Percentiles rank a stretch among this genome's conserved stretches.
These are phyloP conservation scores for Quercus lobata DNA, from an alignment of 331 rosid species.

Conservation along the genomic window DNA sequence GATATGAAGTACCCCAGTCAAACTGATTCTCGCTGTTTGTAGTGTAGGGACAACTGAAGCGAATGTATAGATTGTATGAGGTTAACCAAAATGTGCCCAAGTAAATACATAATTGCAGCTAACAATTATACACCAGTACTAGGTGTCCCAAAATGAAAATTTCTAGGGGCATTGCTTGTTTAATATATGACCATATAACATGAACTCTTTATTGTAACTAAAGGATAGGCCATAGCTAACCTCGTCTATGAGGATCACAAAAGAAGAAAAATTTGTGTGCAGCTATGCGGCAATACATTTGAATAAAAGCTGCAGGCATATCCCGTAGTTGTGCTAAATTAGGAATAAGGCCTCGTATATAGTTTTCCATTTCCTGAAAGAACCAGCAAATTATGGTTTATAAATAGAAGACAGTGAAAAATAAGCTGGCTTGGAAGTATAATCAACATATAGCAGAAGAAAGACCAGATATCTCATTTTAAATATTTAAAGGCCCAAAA, in stretches of 20 bases:
- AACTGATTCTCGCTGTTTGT: not conserved
- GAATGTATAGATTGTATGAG: not conserved
- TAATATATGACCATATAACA: constrained; percentile 14
- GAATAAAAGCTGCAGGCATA: constrained; percentile 66
- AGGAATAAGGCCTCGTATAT: constrained; percentile 93
- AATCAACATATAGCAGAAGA: not conserved
- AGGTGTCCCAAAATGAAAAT: not conserved
- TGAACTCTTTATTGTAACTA: constrained; percentile 1
- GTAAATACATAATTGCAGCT: not conserved
- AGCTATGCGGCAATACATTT: constrained; percentile 91
- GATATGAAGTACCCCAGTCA: not conserved
- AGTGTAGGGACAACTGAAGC: not conserved
- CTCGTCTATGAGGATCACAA: constrained; percentile 97
- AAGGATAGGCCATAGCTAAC: constrained; percentile 45
- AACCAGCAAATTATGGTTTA: not conserved
- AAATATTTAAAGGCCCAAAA: constrained; percentile 18
- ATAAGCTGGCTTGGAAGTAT: not conserved
- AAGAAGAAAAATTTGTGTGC: constrained; percentile 98
- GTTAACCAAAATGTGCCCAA: not conserved
- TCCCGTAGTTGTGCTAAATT: constrained; percentile 93
- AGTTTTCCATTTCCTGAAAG: constrained; percentile 88
- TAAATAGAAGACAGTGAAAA: not conserved
- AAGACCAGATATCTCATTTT: constrained; percentile 1
- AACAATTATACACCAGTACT: not conserved
- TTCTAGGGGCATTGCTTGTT: not conserved